Conservation (phyloP, 1,284 basidiomycete genomes). For the Rhodofomes roseus region DNA sequence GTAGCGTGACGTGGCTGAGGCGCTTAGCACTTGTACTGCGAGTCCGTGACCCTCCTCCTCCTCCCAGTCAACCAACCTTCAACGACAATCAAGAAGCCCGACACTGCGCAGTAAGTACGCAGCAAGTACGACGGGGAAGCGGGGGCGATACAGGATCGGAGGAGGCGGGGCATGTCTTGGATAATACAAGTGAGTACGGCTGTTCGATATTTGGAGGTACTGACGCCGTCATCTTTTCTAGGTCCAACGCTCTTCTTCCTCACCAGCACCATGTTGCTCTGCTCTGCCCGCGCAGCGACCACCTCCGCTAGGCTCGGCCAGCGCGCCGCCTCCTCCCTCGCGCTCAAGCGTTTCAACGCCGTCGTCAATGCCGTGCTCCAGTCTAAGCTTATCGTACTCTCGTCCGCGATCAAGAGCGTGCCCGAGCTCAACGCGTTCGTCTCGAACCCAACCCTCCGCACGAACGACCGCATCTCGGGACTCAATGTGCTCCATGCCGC, state of each 20-base stretch:
- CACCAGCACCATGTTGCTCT: conserved; percentile 34
- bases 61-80: too few species aligned
- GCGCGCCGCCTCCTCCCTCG: conserved; percentile 70
- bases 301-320: conserved; percentile 47
- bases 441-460: conserved; percentile 85
- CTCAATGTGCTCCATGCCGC: conserved; percentile 67
- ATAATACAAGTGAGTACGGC: too few species aligned
- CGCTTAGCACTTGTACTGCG: too few species aligned
- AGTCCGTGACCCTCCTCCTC: too few species aligned
- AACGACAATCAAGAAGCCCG: too few species aligned
- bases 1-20: too few species aligned
- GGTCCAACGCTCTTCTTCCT: conserved; percentile 10
- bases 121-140: too few species aligned
- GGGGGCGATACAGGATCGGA: too few species aligned
- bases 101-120: too few species aligned
- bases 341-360: conserved; percentile 93
- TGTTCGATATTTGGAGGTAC: too few species aligned
- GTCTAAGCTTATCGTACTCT: conserved; percentile 72
- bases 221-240: too few species aligned
- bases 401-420: conserved; percentile 60
- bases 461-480: conserved; percentile 69
- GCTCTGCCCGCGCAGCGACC: conserved; percentile 41
- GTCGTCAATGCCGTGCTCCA: conserved; percentile 90
- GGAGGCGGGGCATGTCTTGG: too few species aligned
- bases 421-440: conserved; percentile 72